Conservation (phyloP, 2,329 filamentous ascomycete genomes). For the Pseudogymnoascus sp. region DNA sequence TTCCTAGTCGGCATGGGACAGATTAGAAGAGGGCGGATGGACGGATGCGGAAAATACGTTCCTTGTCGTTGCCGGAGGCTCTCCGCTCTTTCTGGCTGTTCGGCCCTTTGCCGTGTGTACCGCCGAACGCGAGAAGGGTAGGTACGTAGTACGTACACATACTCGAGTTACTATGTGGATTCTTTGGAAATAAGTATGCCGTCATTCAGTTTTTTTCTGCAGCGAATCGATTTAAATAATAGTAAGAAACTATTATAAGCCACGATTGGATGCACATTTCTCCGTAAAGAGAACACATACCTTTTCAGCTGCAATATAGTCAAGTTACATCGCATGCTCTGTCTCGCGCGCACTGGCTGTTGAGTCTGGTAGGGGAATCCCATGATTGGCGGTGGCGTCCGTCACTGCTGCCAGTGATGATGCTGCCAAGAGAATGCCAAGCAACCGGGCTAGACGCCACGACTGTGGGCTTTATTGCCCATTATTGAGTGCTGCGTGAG, state of each 20-base stretch:
- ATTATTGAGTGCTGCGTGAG: too few species aligned
- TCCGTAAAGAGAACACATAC: not conserved
- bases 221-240: too few species aligned
- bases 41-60: slow-evolving; percentile 5
- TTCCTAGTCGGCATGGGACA: not conserved
- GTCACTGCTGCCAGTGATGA: not conserved
- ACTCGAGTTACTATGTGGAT: too few species aligned
- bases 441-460: not conserved
- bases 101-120: slow-evolving; percentile 8
- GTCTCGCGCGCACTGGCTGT: not conserved
- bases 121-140: not conserved
- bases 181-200: not conserved
- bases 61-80: not conserved
- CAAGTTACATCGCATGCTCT: not conserved
- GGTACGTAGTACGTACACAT: not conserved
- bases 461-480: not conserved
- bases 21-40: not conserved
- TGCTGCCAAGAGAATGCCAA: not conserved
- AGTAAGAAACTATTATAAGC: too few species aligned
- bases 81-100: slow-evolving; percentile 6
- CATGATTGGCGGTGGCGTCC: slow-evolving; percentile 1
- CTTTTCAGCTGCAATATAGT: not conserved
- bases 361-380: not conserved
- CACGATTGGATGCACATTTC: not conserved
- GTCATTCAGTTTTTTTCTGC: not conserved